Evolutionary conservation across 1,139 yeast genomes (phyloP).

Genomic region (Magnusiomyces suaveolens): DNA sequence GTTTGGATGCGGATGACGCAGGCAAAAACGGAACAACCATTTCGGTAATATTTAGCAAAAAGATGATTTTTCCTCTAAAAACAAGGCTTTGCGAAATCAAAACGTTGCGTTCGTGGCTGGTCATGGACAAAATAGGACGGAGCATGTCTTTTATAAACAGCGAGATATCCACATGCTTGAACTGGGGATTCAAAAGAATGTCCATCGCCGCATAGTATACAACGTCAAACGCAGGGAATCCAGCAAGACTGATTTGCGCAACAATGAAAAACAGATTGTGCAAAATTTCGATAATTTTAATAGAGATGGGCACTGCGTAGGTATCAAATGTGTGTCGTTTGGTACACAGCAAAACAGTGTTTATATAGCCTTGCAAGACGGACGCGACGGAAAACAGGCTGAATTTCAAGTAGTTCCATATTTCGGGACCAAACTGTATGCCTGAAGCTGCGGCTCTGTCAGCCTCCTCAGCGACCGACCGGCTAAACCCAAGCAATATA

Average conservation of each 20-base stretch:
- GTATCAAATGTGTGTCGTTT: constrained; percentile 15
- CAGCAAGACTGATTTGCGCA: constrained; percentile 56
- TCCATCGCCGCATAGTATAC: constrained; percentile 49
- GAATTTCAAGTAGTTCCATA: constrained; percentile 34
- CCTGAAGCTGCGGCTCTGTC: constrained; percentile 6
- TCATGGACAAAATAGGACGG: constrained; percentile 1
- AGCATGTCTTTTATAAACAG: constrained; percentile 5
- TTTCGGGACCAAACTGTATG: constrained; percentile 10
- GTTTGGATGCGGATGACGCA: constrained; percentile 7
- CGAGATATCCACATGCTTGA: constrained; percentile 6
- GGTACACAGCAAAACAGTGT: constrained; percentile 31
- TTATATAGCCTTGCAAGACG: constrained; percentile 47
- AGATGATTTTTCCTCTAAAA: constrained; percentile 45
- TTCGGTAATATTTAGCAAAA: constrained; percentile 52
- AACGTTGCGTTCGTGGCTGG: background rate
- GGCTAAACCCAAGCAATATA: constrained; percentile 8
- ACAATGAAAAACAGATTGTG: constrained; percentile 48
- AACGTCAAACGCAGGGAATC: constrained; percentile 60
- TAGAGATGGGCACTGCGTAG: constrained; percentile 24
- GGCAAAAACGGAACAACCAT: constrained; percentile 36
- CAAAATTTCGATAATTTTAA: constrained; percentile 39
- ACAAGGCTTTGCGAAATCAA: constrained; percentile 26
- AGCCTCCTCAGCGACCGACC: constrained; percentile 10
- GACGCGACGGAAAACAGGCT: constrained; percentile 44
- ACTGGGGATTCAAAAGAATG: constrained; percentile 33